Evolutionary conservation across 169 alveolate genomes (phyloP), one percentile per base, ranked within the genome.

Genomic region (Plasmodium gonderi): DNA sequence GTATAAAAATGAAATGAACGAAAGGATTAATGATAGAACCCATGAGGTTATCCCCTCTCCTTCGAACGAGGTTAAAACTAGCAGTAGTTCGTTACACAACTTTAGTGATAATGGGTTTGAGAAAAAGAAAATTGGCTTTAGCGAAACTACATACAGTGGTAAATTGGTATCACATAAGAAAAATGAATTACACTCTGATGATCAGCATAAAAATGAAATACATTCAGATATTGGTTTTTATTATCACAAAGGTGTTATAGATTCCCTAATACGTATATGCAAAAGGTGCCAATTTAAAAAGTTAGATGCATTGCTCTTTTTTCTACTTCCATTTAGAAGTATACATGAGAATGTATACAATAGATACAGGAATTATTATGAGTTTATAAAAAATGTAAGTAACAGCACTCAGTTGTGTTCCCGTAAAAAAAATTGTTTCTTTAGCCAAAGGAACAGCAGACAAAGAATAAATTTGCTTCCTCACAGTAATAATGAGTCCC

Each of bases 271-370:
- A 40, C 67, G 20, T 12, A 87, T 87, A 51, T 87, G 93, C 31
- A 87, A 75, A 60, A 75, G 23, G 38, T 42, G 44, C 31, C 8
- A 64, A 0, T 75, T 87, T 75, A 33, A 38, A 36, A 72, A 78
- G 45, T 60, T 87, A 33, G 93, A 87, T n/a, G 49, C 80, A 1
- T 29, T 87, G 38, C 26, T 87, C 20, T 87, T 87, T 47, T 11
- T 87, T 65, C 68, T 87, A 23, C 45, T 87, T 6, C 93, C 93
- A 0, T 87, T 87, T 74, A 75, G 93, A 40, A 87, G 72, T 45
- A 54, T 87, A 12, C 76, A 87, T 60, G 36, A 5, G 33, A n/a
- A 67, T 14, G 42, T 87, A 64, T 75, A 36, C 68, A 42, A 75
- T 0, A 40, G 20, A 31, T 87, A 87, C 47, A 75, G 79, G 33